Percentiles rank a stretch among this genome's conserved stretches.
These are phyloP conservation scores for Allium cepa DNA, from an alignment of 106 monocot species.

Conservation along the genomic window DNA sequence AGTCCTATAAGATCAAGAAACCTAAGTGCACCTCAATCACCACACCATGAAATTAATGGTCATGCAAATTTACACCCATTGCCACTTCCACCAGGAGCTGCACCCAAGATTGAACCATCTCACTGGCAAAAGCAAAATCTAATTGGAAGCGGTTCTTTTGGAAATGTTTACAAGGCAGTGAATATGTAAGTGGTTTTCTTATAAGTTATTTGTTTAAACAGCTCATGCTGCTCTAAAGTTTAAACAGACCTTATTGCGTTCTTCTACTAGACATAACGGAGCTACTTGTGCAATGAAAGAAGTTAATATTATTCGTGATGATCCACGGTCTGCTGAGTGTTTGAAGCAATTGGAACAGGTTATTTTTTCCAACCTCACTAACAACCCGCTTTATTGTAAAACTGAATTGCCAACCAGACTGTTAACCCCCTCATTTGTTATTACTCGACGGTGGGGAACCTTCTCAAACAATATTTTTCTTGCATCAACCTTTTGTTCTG, in stretches of 20 bases:
- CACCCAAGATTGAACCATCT: slow-evolving; percentile 29
- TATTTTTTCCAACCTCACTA: slow-evolving; percentile 1
- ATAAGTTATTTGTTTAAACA: background rate
- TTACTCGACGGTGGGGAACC: no score
- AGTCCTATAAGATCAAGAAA: slow-evolving; percentile 45
- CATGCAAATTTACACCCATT: slow-evolving; percentile 58
- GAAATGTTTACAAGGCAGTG: slow-evolving; percentile 76
- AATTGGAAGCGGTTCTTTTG: slow-evolving; percentile 94
- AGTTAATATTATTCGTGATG: slow-evolving; percentile 84
- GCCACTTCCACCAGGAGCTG: slow-evolving; percentile 76
- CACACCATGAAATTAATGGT: slow-evolving; percentile 32
- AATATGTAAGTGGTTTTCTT: slow-evolving; percentile 39
- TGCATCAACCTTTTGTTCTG: no score
- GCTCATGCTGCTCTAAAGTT: background rate
- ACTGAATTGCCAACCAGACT: no score
- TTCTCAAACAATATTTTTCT: no score
- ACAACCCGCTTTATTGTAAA: no score
- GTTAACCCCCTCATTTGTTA: no score
- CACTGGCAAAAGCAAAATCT: slow-evolving; percentile 80
- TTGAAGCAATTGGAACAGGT: slow-evolving; percentile 93
- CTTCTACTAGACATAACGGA: slow-evolving; percentile 58
- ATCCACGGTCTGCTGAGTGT: slow-evolving; percentile 76
- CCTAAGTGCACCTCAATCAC: slow-evolving; percentile 66
- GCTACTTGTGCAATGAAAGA: slow-evolving; percentile 98
- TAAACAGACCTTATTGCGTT: background rate